Percentiles rank a stretch among this genome's conserved stretches.
phyloP scores from a whole-genome alignment of 192 early-diverging fungal species.

The Coemansia sp. region DNA sequence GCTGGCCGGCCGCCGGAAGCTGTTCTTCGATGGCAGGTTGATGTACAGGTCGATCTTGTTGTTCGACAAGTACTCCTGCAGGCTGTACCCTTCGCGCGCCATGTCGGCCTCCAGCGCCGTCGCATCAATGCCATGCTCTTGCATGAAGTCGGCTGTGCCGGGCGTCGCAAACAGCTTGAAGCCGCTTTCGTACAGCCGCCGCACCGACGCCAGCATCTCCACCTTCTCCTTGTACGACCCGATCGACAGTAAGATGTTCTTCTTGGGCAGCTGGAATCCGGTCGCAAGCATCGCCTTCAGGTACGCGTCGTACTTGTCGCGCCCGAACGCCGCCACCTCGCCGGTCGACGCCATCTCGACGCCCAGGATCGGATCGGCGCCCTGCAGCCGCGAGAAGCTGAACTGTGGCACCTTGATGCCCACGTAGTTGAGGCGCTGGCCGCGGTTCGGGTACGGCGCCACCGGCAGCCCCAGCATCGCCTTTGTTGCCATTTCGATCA shows the following conservation, averaged over 20 bases:
- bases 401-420: constrained; percentile 99
- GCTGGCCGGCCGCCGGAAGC: constrained; percentile 91
- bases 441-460: constrained; percentile 77
- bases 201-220: constrained; percentile 92
- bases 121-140: constrained; percentile 90
- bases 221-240: constrained; percentile 98
- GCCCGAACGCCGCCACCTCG: constrained; percentile 98
- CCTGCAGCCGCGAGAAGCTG: constrained; percentile 91
- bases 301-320: constrained; percentile 98
- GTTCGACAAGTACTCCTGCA: constrained; percentile 94
- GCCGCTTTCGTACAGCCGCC: constrained; percentile 79
- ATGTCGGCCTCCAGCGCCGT: constrained; percentile 83
- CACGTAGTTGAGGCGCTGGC: constrained; percentile 78
- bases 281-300: constrained; percentile 94
- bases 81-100: constrained; percentile 80
- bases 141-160: constrained; percentile 96
- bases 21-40: constrained; percentile 97
- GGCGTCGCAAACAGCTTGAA: constrained; percentile 94
- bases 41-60: constrained; percentile 98
- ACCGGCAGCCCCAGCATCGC: constrained; percentile 88
- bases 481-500: constrained; percentile 96
- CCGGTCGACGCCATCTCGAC: constrained; percentile 99
- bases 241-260: constrained; percentile 96
- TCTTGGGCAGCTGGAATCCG: constrained; percentile 88
- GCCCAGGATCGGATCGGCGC: constrained; percentile 96